These are phyloP conservation scores for Closterium sp. DNA, from an alignment of 139 green algal species.

Conservation along the genomic window DNA sequence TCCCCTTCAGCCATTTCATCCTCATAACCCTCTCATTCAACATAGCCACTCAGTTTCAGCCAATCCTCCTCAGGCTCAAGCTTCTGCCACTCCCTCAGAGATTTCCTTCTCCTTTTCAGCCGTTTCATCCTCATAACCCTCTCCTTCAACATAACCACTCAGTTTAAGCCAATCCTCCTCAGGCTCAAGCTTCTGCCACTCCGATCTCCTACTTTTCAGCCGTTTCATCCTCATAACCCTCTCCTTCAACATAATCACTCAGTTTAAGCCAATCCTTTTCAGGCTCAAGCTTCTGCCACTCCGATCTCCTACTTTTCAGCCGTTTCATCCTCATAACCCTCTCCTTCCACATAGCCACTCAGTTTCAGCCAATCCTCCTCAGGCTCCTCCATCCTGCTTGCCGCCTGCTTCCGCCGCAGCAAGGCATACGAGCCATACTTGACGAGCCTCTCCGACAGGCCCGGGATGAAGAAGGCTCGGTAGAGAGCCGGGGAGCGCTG, in stretches of 20 bases:
- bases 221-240: neutral
- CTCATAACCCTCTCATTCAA: too few species aligned
- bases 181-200: too few species aligned
- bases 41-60: too few species aligned
- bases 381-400: neutral
- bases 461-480: slow-evolving; percentile 40
- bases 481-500: slow-evolving; percentile 26
- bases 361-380: neutral
- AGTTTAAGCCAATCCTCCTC: neutral
- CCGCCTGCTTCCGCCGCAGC: neutral
- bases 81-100: too few species aligned
- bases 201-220: neutral
- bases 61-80: neutral
- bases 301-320: too few species aligned
- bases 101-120: neutral
- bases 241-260: too few species aligned
- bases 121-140: neutral
- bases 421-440: slow-evolving; percentile 30
- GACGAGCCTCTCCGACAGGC: slow-evolving; percentile 30
- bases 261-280: too few species aligned
- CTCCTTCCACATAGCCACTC: too few species aligned
- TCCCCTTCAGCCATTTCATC: too few species aligned
- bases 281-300: too few species aligned
- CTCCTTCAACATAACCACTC: neutral
- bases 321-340: too few species aligned